Percentiles rank a stretch among this genome's conserved stretches.
Evolutionary conservation across 805 yeast species (phyloP).

Genomic region (Saccharomycopsis microspora): DNA sequence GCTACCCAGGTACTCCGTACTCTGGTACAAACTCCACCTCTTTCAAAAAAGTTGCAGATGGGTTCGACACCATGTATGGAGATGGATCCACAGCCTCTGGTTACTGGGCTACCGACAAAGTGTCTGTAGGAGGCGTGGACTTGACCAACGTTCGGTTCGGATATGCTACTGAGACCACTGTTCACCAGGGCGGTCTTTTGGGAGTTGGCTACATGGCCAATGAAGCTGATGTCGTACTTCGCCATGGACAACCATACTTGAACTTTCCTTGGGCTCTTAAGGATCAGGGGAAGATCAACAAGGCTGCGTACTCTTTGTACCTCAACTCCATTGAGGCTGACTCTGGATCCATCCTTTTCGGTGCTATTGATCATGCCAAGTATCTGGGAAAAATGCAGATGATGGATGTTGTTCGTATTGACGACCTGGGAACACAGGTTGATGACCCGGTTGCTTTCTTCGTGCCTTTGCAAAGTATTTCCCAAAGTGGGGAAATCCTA

Average conservation of each 20-base stretch:
- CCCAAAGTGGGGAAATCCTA: constrained; percentile 3
- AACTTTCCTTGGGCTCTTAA: constrained; percentile 59
- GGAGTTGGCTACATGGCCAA: constrained; percentile 64
- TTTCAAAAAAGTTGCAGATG: constrained; percentile 23
- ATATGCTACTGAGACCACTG: constrained; percentile 15
- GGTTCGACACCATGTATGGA: constrained; percentile 33
- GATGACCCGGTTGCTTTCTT: constrained; percentile 39
- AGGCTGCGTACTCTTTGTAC: constrained; percentile 51
- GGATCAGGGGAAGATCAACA: constrained; percentile 42
- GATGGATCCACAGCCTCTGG: constrained; percentile 42
- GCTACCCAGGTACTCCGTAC: constrained; percentile 25
- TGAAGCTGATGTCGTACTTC: constrained; percentile 43
- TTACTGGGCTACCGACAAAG: constrained; percentile 24
- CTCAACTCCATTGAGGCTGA: constrained; percentile 33
- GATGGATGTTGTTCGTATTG: constrained; percentile 39
- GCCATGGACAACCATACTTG: constrained; percentile 32
- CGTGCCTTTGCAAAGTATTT: constrained; percentile 19
- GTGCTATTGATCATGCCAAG: constrained; percentile 59
- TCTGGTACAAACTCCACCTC: constrained; percentile 24
- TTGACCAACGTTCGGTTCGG: constrained; percentile 14
- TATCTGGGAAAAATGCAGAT: constrained; percentile 40
- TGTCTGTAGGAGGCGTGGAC: constrained; percentile 16
- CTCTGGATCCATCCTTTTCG: constrained; percentile 53
- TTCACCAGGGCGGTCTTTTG: constrained; percentile 39
- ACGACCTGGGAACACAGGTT: constrained; percentile 22